Percentiles rank a stretch among this genome's conserved stretches.
phyloP scores from a whole-genome alignment of 768 basidiomycete species.

The Leccinum pellstonianum region DNA sequence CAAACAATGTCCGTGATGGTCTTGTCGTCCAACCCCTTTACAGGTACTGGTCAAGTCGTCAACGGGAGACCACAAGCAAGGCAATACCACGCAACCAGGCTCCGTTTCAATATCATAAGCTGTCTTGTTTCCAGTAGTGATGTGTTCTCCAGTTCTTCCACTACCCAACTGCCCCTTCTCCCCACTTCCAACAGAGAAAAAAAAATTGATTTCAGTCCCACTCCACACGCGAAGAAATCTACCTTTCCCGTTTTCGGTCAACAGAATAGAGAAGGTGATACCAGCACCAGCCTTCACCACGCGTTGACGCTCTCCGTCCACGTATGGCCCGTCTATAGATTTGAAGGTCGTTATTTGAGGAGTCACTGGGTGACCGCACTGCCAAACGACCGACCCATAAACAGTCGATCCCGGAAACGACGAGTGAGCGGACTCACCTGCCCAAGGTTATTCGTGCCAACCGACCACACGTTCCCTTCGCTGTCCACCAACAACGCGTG shows the following conservation, averaged over 20 bases:
- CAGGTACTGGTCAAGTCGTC: conserved; percentile 48
- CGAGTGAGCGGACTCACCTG: conserved; percentile 54
- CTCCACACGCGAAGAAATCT: conserved; percentile 13
- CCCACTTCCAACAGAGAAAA: conserved; percentile 83
- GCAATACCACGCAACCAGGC: conserved; percentile 49
- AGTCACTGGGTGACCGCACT: conserved; percentile 72
- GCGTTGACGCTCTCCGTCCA: conserved; percentile 59
- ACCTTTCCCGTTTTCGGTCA: conserved; percentile 84
- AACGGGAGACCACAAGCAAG: conserved; percentile 1
- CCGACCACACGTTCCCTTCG: conserved; percentile 80
- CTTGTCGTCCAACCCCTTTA: conserved; percentile 74
- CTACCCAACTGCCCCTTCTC: conserved; percentile 94
- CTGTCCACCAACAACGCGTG: conserved; percentile 84
- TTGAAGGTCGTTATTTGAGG: conserved; percentile 70
- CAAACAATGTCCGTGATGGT: conserved; percentile 80
- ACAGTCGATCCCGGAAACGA: background rate
- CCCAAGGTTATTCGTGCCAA: conserved; percentile 77
- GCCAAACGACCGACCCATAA: background rate
- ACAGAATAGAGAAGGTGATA: conserved; percentile 76
- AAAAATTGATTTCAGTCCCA: conserved; percentile 1
- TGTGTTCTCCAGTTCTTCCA: conserved; percentile 90
- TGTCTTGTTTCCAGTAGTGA: conserved; percentile 81
- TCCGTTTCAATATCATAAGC: conserved; percentile 74
- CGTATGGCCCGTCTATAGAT: conserved; percentile 54
- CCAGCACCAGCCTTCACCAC: conserved; percentile 79